Conservation (phyloP, 176 grass and related monocot species). For the Bothriochloa decipiens region DNA sequence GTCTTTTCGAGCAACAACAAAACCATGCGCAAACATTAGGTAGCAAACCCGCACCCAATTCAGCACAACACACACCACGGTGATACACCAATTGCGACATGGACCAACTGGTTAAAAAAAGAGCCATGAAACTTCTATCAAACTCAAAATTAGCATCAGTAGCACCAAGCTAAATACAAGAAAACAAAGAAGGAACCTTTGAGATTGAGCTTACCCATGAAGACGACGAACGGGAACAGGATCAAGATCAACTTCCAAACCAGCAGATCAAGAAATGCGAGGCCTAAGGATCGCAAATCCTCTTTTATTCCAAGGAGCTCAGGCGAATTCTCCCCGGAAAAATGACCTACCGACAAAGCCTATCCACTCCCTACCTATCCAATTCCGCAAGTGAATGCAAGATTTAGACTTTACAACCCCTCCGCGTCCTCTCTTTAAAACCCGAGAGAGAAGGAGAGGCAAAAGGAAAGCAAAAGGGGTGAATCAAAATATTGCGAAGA, state of each 20-base stretch:
- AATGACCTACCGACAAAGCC: conserved; percentile 35
- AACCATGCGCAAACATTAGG: not conserved
- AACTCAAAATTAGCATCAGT: not conserved
- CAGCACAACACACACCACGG: conserved; percentile 6
- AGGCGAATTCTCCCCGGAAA: not conserved
- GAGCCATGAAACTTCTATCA: conserved; percentile 10
- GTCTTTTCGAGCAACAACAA: conserved; percentile 3
- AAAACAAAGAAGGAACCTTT: not conserved
- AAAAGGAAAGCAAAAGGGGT: conserved; percentile 35
- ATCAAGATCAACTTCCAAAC: conserved; percentile 13
- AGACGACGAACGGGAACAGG: conserved; percentile 10
- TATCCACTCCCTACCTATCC: conserved; percentile 32
- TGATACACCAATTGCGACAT: not conserved
- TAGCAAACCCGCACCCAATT: conserved; percentile 10
- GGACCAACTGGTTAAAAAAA: conserved; percentile 12
- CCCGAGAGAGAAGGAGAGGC: not conserved
- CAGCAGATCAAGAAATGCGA: conserved; percentile 32
- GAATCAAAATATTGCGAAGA: conserved; percentile 42
- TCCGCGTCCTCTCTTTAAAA: conserved; percentile 29
- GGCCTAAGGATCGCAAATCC: not conserved
- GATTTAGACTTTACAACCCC: conserved; percentile 29
- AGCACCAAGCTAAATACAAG: not conserved
- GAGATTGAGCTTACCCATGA: conserved; percentile 49
- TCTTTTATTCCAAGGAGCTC: conserved; percentile 30
- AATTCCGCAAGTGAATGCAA: conserved; percentile 37